These are phyloP conservation scores for Talaromyces sp. DNA, from an alignment of 2,329 filamentous ascomycete species.

Conservation along the genomic window DNA sequence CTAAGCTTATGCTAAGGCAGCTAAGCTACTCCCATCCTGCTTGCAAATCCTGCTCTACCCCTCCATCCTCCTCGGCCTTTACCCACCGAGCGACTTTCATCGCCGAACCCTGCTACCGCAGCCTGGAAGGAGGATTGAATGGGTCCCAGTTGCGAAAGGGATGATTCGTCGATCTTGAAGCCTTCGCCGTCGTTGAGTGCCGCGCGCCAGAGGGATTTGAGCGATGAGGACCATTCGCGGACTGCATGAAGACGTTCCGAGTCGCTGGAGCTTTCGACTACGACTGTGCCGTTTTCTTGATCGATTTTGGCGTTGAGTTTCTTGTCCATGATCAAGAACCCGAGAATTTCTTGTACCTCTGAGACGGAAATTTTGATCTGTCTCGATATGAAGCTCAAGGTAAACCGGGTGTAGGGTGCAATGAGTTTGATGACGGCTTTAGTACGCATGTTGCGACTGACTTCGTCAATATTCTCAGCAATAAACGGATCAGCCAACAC, in stretches of 20 bases:
- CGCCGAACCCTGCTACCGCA: slow-evolving; percentile 33
- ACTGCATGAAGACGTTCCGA: slow-evolving; percentile 68
- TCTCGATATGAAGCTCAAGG: slow-evolving; percentile 79
- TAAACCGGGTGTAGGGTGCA: slow-evolving; percentile 91
- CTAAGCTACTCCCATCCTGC: slow-evolving; percentile 6
- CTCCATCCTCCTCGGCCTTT: slow-evolving; percentile 18
- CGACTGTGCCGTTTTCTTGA: slow-evolving; percentile 78
- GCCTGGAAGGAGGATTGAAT: slow-evolving; percentile 30
- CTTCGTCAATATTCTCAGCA: slow-evolving; percentile 97
- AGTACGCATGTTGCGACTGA: slow-evolving; percentile 95
- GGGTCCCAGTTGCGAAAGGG: slow-evolving; percentile 32
- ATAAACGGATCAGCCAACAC: slow-evolving; percentile 92
- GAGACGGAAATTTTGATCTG: slow-evolving; percentile 79
- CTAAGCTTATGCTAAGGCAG: background rate
- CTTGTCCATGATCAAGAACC: slow-evolving; percentile 87
- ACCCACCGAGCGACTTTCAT: slow-evolving; percentile 28
- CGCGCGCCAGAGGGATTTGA: slow-evolving; percentile 66
- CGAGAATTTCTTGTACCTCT: slow-evolving; percentile 94
- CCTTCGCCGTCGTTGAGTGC: slow-evolving; percentile 78
- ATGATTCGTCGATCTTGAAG: slow-evolving; percentile 44
- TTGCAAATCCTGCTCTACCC: slow-evolving; percentile 8
- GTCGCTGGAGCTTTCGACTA: slow-evolving; percentile 73
- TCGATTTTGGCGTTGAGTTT: slow-evolving; percentile 86
- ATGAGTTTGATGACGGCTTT: slow-evolving; percentile 93
- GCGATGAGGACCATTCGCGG: slow-evolving; percentile 67